Base-by-base conservation (phyloP, 768 basidiomycete species). In the Rhodosporidiobolus odoratus region DNA sequence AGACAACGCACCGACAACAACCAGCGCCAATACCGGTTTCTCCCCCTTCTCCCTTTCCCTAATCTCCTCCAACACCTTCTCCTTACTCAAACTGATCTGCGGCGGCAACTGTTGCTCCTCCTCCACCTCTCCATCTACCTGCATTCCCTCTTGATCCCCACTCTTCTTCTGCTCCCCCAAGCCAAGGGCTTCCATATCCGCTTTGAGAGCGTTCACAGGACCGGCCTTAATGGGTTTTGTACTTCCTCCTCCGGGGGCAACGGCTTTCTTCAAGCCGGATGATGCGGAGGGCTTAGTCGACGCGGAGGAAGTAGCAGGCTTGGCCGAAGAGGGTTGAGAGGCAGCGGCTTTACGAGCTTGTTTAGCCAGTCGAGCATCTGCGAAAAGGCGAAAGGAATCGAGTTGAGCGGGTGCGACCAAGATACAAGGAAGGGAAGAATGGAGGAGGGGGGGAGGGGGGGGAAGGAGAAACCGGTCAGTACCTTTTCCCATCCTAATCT, bases 21-120 rank as follows among this genome's bases (percentile, higher is more conserved):
- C 89, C 75, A 99, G 81, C 78, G 89, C 94, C 59, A 97, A 81
- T 19, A 83, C 85, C 75, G 86, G 88, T 80, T 87, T 92, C 40
- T 78, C 80, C 0, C 75, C 72, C 56, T 81, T 82, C 47, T 83
- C 83, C 68, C 83, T 81, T 30, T 80, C 82, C 66, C 84, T 80
- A 4, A 88, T 92, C 79, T 95, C 90, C 75, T 90, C 89, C 8
- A 98, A 77, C 53, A 98, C 79, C 78, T 89, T 94, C 78, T 90
- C 92, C 68, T 85, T 83, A 21, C 89, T 87, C 73, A 90, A 82
- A 30, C 82, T 84, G 66, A 89, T 80, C 75, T 85, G 88, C 21
- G 89, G 89, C 15, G 74, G 47, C 9, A 83, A n/a, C 48, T 85
- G 84, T 73, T 85, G 83, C 45, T 83, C 83, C 17, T 75, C 59